Percentiles rank a stretch among this genome's conserved stretches.
Conservation (phyloP, 2,329 filamentous ascomycete genomes). For the Alternaria arborescens region DNA sequence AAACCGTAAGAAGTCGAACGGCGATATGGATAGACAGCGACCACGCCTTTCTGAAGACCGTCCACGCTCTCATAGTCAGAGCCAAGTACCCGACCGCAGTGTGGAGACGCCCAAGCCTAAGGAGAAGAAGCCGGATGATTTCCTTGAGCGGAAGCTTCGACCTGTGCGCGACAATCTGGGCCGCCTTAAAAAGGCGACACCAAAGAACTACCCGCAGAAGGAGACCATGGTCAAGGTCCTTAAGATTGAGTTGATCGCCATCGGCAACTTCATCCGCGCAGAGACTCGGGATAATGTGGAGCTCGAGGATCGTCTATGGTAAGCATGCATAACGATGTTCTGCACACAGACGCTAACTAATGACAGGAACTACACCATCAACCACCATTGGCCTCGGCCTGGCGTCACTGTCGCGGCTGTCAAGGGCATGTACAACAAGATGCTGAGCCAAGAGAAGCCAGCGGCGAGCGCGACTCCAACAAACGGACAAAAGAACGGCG, state of each 20-base stretch:
- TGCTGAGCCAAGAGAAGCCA: constrained; percentile 45
- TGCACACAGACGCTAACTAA: constrained; percentile 26
- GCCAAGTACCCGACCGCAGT: constrained; percentile 52
- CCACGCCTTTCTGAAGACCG: constrained; percentile 58
- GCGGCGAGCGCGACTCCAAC: constrained; percentile 27
- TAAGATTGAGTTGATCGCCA: constrained; percentile 67
- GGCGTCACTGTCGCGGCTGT: constrained; percentile 43
- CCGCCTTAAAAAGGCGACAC: constrained; percentile 67
- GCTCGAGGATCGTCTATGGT: constrained; percentile 63
- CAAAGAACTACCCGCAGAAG: constrained; percentile 68
- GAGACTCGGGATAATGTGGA: constrained; percentile 54
- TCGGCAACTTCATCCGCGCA: constrained; percentile 69
- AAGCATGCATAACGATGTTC: constrained; percentile 29
- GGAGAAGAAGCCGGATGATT: constrained; percentile 54
- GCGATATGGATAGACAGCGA: constrained; percentile 49
- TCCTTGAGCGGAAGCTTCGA: constrained; percentile 63
- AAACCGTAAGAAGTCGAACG: constrained; percentile 54
- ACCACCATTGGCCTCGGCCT: constrained; percentile 50
- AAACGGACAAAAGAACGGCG: constrained; percentile 39
- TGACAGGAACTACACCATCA: constrained; percentile 47
- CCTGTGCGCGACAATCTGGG: constrained; percentile 69
- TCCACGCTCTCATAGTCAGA: constrained; percentile 55
- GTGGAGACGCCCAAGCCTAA: constrained; percentile 40
- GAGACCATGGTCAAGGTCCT: constrained; percentile 69
- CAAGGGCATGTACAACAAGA: constrained; percentile 51